These are phyloP conservation scores for Fremontodendron californicum DNA, from an alignment of 345 rosid species.

Conservation along the genomic window DNA sequence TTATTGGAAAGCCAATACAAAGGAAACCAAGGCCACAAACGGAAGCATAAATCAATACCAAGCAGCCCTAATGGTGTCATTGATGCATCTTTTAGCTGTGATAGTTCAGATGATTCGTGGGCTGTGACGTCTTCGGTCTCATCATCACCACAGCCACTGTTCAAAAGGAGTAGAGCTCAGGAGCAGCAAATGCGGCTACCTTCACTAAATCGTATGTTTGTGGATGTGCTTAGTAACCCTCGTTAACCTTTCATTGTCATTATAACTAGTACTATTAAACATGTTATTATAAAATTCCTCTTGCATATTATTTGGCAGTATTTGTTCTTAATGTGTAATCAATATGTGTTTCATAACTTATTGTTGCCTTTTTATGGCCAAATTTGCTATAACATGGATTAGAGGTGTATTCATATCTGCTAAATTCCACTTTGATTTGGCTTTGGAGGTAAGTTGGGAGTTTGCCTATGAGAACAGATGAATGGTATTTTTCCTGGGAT, in stretches of 20 bases:
- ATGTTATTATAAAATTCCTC: conserved; percentile 24
- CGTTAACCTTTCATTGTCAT: conserved; percentile 36
- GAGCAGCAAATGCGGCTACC: conserved; percentile 72
- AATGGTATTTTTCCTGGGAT: background rate
- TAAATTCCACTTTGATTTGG: conserved; percentile 9
- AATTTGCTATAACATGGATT: conserved; percentile 12
- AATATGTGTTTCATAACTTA: conserved; percentile 18
- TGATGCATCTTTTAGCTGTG: conserved; percentile 59
- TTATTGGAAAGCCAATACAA: conserved; percentile 28
- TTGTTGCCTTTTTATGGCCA: conserved; percentile 16
- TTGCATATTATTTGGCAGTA: conserved; percentile 13
- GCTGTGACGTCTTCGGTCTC: conserved; percentile 40
- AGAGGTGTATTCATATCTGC: conserved; percentile 7
- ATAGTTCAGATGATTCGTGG: conserved; percentile 69
- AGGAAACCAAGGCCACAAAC: conserved; percentile 40
- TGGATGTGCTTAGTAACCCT: conserved; percentile 67
- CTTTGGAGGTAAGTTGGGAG: background rate
- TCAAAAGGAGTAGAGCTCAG: conserved; percentile 63
- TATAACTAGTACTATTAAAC: conserved; percentile 21
- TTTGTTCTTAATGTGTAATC: conserved; percentile 23
- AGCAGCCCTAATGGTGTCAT: conserved; percentile 56
- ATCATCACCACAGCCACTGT: conserved; percentile 37
- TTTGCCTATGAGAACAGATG: background rate
- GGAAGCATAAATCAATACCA: conserved; percentile 35
- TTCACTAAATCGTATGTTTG: conserved; percentile 51